phyloP scores from a whole-genome alignment of 106 monocot genomes.

The Cymbidium sinense region DNA sequence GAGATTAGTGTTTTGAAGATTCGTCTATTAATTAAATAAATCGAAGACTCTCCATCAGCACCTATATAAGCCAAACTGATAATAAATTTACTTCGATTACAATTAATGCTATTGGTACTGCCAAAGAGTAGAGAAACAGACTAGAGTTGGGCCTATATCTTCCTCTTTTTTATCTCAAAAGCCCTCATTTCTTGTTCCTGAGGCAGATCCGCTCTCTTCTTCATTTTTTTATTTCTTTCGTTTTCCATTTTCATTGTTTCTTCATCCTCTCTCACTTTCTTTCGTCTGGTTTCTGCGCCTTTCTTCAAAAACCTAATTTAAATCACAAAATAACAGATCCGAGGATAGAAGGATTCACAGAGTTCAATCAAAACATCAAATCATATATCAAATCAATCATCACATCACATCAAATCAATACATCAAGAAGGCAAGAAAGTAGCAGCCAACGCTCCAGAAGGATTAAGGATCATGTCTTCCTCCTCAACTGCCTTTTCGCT shows the following conservation, averaged over 20 bases:
- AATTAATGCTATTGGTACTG: neutral
- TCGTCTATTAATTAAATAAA: no score
- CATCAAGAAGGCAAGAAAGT: neutral
- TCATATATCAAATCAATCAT: slow-evolving; percentile 41
- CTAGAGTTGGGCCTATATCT: slow-evolving; percentile 10
- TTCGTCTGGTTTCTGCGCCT: neutral
- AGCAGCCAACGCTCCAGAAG: neutral
- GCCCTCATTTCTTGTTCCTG: slow-evolving; percentile 4
- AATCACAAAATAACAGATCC: slow-evolving; percentile 57
- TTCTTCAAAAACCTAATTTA: neutral
- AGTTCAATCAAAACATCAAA: slow-evolving; percentile 50
- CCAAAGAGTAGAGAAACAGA: slow-evolving; percentile 9
- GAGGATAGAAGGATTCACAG: slow-evolving; percentile 45
- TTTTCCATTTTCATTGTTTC: slow-evolving; percentile 10
- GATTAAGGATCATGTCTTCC: slow-evolving; percentile 41
- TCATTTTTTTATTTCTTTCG: slow-evolving; percentile 4
- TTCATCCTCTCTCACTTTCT: slow-evolving; percentile 10
- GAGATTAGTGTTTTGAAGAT: no score
- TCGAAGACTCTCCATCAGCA: no score
- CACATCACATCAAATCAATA: neutral
- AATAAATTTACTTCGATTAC: no score
- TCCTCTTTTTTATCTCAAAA: slow-evolving; percentile 8
- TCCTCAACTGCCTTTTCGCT: slow-evolving; percentile 59
- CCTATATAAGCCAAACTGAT: no score
- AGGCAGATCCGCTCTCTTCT: slow-evolving; percentile 15